phyloP scores from a whole-genome alignment of 2,329 filamentous ascomycete genomes.

The Phaeosphaeria sp. region DNA sequence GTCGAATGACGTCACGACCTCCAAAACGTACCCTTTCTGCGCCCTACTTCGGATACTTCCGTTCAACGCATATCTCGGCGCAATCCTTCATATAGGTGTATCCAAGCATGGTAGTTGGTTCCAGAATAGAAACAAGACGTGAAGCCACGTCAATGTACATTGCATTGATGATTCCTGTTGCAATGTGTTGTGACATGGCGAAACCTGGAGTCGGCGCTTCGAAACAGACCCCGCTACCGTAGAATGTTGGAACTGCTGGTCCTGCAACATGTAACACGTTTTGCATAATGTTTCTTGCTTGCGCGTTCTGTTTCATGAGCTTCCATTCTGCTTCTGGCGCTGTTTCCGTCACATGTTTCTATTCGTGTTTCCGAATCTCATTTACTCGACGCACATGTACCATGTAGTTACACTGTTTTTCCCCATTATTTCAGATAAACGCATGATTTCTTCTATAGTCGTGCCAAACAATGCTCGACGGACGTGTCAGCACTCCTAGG shows the following conservation, averaged over 20 bases:
- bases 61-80: not conserved
- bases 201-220: not conserved
- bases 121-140: not conserved
- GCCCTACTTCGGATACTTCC: not conserved
- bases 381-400: too few species aligned
- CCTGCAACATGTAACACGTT: not conserved
- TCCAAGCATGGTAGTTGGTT: too few species aligned
- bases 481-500: too few species aligned
- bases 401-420: too few species aligned
- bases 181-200: not conserved
- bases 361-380: not conserved
- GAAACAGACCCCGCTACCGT: not conserved
- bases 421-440: too few species aligned
- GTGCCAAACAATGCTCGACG: too few species aligned
- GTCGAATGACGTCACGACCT: not conserved
- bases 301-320: not conserved
- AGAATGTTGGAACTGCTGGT: not conserved
- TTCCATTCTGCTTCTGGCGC: not conserved
- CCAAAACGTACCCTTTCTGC: not conserved
- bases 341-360: not conserved
- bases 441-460: too few species aligned
- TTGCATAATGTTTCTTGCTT: not conserved
- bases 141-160: not conserved
- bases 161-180: not conserved
- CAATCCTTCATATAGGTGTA: too few species aligned